Evolutionary conservation across 805 yeast genomes (phyloP).

Genomic region (Pichia heedii): DNA sequence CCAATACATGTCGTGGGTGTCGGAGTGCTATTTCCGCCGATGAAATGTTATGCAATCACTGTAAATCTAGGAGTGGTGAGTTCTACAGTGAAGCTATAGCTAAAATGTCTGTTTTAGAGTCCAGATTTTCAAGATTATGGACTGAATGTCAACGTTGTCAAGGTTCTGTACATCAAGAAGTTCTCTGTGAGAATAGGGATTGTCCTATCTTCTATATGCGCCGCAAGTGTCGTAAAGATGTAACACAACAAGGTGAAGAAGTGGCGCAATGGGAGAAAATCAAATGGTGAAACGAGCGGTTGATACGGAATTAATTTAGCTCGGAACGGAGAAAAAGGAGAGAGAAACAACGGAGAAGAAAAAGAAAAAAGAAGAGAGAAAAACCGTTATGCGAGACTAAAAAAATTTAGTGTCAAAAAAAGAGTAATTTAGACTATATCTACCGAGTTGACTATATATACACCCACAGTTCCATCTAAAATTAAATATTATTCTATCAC

Average conservation of each 20-base stretch:
- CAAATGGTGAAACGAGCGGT: conserved; percentile 32
- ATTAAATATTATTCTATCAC: no score
- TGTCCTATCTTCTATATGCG: conserved; percentile 98
- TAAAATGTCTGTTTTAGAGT: conserved; percentile 70
- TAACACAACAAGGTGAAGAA: conserved; percentile 46
- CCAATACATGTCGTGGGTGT: conserved; percentile 84
- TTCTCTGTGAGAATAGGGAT: conserved; percentile 87
- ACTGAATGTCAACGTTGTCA: conserved; percentile 98
- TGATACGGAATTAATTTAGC: no score
- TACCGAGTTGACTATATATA: no score
- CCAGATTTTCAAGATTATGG: conserved; percentile 84
- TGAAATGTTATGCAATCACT: conserved; percentile 57
- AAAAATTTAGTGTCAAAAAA: no score
- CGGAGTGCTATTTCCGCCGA: conserved; percentile 62
- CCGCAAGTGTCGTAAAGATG: conserved; percentile 73
- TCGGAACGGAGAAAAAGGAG: not conserved
- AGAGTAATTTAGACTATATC: no score
- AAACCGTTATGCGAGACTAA: not conserved
- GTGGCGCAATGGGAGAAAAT: conserved; percentile 58
- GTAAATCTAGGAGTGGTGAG: conserved; percentile 64
- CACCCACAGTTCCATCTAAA: no score
- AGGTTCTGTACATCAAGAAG: conserved; percentile 93
- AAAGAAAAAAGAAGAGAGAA: not conserved
- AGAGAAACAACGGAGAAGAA: not conserved
- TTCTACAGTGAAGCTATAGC: conserved; percentile 75